phyloP scores from a whole-genome alignment of 176 grass and related monocot genomes.

The Paspalum notatum region DNA sequence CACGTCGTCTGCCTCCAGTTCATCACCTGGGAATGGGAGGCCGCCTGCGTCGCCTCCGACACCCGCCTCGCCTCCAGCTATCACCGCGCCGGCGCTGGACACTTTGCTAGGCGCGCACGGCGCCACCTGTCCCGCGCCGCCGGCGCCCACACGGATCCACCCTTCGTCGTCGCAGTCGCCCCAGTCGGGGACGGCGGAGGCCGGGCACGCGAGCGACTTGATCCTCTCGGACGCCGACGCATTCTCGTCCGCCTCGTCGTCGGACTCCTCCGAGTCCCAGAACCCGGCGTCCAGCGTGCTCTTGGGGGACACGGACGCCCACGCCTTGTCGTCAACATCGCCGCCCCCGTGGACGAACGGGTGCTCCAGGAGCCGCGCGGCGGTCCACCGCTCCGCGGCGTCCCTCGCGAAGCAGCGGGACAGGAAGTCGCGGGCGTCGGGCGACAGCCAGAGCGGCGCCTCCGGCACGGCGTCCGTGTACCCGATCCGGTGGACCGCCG shows the following conservation, averaged over 20 bases:
- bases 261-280: conserved; percentile 54
- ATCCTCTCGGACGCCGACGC: conserved; percentile 15
- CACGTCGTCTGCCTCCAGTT: not conserved
- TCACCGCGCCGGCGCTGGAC: conserved; percentile 1
- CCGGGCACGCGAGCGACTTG: conserved; percentile 36
- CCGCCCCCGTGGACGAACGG: conserved; percentile 38
- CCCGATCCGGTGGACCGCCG: conserved; percentile 67
- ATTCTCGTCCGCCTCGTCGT: conserved; percentile 27
- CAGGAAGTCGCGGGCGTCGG: conserved; percentile 63
- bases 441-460: conserved; percentile 59
- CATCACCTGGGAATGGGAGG: not conserved
- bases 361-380: conserved; percentile 59
- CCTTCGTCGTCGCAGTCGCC: conserved; percentile 45
- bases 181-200: conserved; percentile 37
- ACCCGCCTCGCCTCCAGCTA: conserved; percentile 23
- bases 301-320: conserved; percentile 61
- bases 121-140: conserved; percentile 11
- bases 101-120: conserved; percentile 22
- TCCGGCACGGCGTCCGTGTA: conserved; percentile 65
- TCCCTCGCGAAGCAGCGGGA: conserved; percentile 54
- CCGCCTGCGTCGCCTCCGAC: not conserved
- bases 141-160: conserved; percentile 43
- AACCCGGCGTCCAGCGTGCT: conserved; percentile 70
- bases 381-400: conserved; percentile 45
- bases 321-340: not conserved